These are phyloP conservation scores for Saprolegnia parasitica DNA, from an alignment of 352 stramenopile genomes.

Conservation along the genomic window DNA sequence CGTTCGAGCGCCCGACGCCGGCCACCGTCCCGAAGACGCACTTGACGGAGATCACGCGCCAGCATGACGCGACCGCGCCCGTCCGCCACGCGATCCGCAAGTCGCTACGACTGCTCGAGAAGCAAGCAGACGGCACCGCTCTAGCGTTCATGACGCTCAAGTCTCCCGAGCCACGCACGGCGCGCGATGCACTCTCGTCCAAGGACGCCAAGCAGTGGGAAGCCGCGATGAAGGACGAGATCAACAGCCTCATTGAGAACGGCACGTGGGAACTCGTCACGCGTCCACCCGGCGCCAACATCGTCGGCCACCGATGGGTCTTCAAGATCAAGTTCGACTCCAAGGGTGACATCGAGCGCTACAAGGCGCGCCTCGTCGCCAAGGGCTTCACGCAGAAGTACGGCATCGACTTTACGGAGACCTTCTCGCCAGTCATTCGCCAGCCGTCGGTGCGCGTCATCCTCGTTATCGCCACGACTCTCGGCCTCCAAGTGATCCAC, in stretches of 20 bases:
- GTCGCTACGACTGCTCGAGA: not conserved
- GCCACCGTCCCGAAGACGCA: not conserved
- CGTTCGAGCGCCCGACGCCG: not conserved
- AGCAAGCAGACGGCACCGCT: not conserved
- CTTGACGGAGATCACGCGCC: not conserved
- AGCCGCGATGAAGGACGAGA: slow-evolving; percentile 23
- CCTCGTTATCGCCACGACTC: slow-evolving; percentile 17
- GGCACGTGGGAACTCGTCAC: slow-evolving; percentile 16
- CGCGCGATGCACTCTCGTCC: not conserved
- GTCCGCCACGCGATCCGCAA: not conserved
- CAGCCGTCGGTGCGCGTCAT: slow-evolving; percentile 27
- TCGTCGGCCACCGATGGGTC: slow-evolving; percentile 31
- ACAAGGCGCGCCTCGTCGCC: slow-evolving; percentile 37
- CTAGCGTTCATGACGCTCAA: not conserved
- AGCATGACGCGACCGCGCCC: not conserved
- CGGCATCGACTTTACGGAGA: slow-evolving; percentile 39
- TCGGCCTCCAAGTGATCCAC: slow-evolving; percentile 20
- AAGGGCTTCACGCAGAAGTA: slow-evolving; percentile 34
- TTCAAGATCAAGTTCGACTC: slow-evolving; percentile 42
- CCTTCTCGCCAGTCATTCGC: slow-evolving; percentile 33
- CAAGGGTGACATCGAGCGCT: slow-evolving; percentile 35
- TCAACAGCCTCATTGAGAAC: slow-evolving; percentile 15
- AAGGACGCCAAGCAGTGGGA: slow-evolving; percentile 21
- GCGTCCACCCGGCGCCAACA: not conserved
- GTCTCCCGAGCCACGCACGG: not conserved